Conservation (phyloP, 495 filamentous ascomycete species). For the Aspergillus affinis region DNA sequence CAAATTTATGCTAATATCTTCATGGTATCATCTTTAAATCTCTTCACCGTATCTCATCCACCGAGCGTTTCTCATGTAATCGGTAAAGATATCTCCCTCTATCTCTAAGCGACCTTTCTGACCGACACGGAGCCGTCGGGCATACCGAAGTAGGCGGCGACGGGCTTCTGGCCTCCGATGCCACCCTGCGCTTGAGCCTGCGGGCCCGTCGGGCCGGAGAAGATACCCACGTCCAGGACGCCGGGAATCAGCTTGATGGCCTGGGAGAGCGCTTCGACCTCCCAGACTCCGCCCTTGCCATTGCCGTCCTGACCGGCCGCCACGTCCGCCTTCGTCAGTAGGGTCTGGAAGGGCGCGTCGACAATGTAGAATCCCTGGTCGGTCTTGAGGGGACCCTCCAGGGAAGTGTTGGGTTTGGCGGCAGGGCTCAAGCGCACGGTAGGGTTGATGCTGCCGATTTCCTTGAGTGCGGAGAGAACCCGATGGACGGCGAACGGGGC, state of each 20-base stretch:
- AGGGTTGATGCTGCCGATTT: constrained; percentile 69
- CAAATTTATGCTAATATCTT: constrained; percentile 9
- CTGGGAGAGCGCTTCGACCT: constrained; percentile 68
- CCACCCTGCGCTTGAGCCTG: constrained; percentile 58
- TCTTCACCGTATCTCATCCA: constrained; percentile 1
- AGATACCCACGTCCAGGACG: constrained; percentile 89
- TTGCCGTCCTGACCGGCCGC: constrained; percentile 45
- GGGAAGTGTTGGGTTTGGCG: constrained; percentile 43
- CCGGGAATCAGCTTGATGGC: constrained; percentile 80
- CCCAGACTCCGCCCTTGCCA: constrained; percentile 64
- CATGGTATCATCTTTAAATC: constrained; percentile 19
- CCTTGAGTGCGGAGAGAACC: constrained; percentile 64
- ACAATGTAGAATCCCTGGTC: constrained; percentile 94
- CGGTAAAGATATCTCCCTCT: not conserved
- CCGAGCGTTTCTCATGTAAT: not conserved
- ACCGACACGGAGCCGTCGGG: constrained; percentile 68
- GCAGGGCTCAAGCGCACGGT: constrained; percentile 61
- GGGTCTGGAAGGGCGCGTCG: constrained; percentile 78
- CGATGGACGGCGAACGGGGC: constrained; percentile 73
- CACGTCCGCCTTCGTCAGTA: constrained; percentile 64
- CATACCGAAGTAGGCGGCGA: constrained; percentile 94
- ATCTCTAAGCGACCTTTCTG: constrained; percentile 32
- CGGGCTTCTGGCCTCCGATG: constrained; percentile 80
- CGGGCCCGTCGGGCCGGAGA: constrained; percentile 73
- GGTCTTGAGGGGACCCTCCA: constrained; percentile 82